Evolutionary conservation across 2,329 filamentous ascomycete genomes (phyloP).

Genomic region (Ophiocordyceps polyrhachis-furcata): DNA sequence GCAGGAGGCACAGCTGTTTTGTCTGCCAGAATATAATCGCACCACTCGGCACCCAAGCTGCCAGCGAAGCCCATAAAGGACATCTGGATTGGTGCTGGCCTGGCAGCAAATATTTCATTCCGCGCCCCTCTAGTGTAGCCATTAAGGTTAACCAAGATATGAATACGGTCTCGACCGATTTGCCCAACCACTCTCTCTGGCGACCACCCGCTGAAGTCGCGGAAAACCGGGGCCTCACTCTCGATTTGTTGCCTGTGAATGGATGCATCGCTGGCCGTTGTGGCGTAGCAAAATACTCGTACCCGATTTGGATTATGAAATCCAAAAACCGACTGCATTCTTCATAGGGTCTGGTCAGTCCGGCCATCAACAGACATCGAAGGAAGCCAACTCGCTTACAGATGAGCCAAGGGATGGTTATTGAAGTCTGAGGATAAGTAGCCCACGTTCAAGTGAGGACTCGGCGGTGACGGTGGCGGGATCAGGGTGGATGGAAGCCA

Average conservation of each 20-base stretch:
- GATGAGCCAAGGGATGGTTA: slow-evolving; percentile 85
- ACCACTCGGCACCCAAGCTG: slow-evolving; percentile 93
- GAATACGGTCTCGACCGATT: slow-evolving; percentile 73
- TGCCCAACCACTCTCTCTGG: slow-evolving; percentile 70
- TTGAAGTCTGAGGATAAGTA: slow-evolving; percentile 99
- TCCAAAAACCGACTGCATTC: slow-evolving; percentile 96
- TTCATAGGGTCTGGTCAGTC: slow-evolving; percentile 7
- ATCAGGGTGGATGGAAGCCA: slow-evolving; percentile 76
- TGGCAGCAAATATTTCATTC: slow-evolving; percentile 91
- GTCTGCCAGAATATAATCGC: slow-evolving; percentile 89
- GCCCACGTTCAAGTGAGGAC: slow-evolving; percentile 71
- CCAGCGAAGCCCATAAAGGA: slow-evolving; percentile 99
- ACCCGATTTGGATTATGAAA: slow-evolving; percentile 58
- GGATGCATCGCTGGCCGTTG: slow-evolving; percentile 77
- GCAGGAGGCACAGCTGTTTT: slow-evolving; percentile 65
- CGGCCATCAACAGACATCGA: no score
- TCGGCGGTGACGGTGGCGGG: slow-evolving; percentile 66
- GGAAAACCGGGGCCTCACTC: slow-evolving; percentile 74
- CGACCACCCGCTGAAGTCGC: slow-evolving; percentile 73
- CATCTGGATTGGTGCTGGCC: slow-evolving; percentile 93
- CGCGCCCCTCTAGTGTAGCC: slow-evolving; percentile 93
- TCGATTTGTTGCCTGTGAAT: slow-evolving; percentile 85
- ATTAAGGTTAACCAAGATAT: slow-evolving; percentile 94
- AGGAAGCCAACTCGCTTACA: slow-evolving; percentile 28
- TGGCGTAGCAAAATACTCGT: slow-evolving; percentile 88